Conservation (phyloP, 345 rosid genomes). For the Lepidium africanum region DNA sequence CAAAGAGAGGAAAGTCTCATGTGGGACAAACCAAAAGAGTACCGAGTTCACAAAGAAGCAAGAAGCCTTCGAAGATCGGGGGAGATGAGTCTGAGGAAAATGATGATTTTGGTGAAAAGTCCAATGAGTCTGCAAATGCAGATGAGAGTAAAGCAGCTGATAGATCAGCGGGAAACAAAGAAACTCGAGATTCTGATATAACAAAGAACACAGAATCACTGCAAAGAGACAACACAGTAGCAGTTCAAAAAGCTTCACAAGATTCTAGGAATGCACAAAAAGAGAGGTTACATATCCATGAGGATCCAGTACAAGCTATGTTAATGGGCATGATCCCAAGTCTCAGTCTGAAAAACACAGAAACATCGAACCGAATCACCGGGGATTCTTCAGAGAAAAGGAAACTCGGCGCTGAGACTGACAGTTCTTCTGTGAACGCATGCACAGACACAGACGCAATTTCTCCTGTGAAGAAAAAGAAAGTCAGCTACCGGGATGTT, state of each 20-base stretch:
- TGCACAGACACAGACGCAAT: constrained; percentile 1
- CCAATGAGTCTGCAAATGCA: not conserved
- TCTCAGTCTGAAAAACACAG: constrained; percentile 44
- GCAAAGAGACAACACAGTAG: constrained; percentile 8
- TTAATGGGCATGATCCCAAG: constrained; percentile 77
- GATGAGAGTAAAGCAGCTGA: constrained; percentile 18
- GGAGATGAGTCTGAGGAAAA: constrained; percentile 49
- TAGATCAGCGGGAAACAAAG: constrained; percentile 17
- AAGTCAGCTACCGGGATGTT: constrained; percentile 82
- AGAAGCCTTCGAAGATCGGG: constrained; percentile 42
- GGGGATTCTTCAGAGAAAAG: constrained; percentile 15
- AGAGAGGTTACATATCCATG: constrained; percentile 32
- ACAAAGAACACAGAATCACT: constrained; percentile 16
- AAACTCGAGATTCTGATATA: constrained; percentile 15
- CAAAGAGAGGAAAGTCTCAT: constrained; percentile 14
- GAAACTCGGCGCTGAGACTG: not conserved
- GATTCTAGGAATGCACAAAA: constrained; percentile 1
- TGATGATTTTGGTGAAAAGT: constrained; percentile 24
- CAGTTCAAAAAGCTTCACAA: constrained; percentile 23
- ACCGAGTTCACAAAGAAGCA: constrained; percentile 28
- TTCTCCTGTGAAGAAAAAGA: constrained; percentile 52
- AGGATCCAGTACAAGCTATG: constrained; percentile 83
- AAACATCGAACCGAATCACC: not conserved
- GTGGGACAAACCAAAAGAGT: constrained; percentile 24
- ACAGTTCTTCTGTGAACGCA: not conserved